Evolutionary conservation across 148 eudicot genomes (phyloP).

Genomic region (Pouteria glomerata): DNA sequence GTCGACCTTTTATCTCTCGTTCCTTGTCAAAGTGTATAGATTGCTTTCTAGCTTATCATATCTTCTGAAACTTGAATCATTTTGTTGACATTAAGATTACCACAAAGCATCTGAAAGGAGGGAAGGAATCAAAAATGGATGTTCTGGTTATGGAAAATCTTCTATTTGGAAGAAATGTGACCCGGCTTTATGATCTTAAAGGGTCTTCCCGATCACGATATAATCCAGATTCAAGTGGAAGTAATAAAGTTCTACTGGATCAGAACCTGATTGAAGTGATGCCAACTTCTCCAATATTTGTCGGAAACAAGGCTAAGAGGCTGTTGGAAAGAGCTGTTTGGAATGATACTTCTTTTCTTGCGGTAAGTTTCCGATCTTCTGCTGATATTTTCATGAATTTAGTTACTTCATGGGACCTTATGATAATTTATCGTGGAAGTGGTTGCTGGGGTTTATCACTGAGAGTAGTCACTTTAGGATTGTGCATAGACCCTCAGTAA

Average conservation of each 20-base stretch:
- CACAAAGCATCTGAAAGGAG: conserved; percentile 78
- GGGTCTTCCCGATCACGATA: conserved; percentile 92
- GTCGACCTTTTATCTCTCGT: not conserved
- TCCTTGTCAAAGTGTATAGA: not conserved
- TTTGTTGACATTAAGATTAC: conserved; percentile 39
- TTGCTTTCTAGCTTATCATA: not conserved
- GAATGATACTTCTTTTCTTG: conserved; percentile 94
- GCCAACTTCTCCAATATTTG: conserved; percentile 96
- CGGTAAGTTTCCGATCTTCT: conserved; percentile 42
- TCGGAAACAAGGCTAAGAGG: conserved; percentile 89
- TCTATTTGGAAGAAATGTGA: conserved; percentile 68
- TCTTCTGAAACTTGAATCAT: not conserved
- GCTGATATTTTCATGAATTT: not conserved
- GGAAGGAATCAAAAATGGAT: conserved; percentile 88
- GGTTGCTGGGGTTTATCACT: no score
- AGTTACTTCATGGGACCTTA: not conserved
- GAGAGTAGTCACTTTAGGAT: not conserved
- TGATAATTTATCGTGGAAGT: not conserved
- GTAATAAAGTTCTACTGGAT: conserved; percentile 85
- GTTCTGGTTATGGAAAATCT: conserved; percentile 95
- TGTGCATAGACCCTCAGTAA: not conserved
- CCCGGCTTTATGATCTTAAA: conserved; percentile 85
- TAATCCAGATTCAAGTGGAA: conserved; percentile 81
- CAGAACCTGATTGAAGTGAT: conserved; percentile 93
- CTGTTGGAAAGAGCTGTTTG: conserved; percentile 88